Conservation (phyloP, 208 protist genomes). For the Giardia muris region DNA sequence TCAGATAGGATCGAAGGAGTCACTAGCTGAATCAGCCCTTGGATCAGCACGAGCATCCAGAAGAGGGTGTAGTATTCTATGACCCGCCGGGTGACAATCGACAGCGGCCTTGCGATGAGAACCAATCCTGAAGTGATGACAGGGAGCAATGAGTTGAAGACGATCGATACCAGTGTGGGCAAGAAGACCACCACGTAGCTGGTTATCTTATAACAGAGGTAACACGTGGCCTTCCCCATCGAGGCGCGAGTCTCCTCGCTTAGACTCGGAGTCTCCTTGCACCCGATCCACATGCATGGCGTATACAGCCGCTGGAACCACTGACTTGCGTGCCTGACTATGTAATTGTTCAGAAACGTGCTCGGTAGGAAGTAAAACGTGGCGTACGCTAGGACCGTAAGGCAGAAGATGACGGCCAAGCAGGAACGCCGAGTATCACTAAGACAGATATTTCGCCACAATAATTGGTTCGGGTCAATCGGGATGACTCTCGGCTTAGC, state of each 20-base stretch:
- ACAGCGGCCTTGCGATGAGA: not conserved
- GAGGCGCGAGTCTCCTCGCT: not conserved
- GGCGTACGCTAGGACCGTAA: not conserved
- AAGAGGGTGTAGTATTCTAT: not conserved
- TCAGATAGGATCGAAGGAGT: not conserved
- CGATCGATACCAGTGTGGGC: not conserved
- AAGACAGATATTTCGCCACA: not conserved
- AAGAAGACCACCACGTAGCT: not conserved
- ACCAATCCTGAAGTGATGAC: not conserved
- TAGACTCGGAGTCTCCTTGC: not conserved
- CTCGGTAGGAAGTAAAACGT: not conserved
- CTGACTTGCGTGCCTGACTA: not conserved
- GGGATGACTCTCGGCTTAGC: not conserved
- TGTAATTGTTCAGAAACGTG: not conserved
- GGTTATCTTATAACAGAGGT: conserved; percentile 2
- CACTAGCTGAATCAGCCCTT: not conserved
- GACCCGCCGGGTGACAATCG: not conserved
- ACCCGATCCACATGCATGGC: too few relatives aligned
- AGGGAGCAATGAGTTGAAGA: conserved; percentile 7
- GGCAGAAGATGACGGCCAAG: not conserved
- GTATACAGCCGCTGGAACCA: not conserved
- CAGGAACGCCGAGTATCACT: not conserved
- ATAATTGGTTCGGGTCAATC: not conserved
- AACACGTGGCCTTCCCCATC: not conserved
- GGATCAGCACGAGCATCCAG: not conserved